A percentile compares a stretch with the other conserved stretches of the same genome.
phyloP scores from a whole-genome alignment of 2,329 filamentous ascomycete species.

The Exophiala xenobiotica region DNA sequence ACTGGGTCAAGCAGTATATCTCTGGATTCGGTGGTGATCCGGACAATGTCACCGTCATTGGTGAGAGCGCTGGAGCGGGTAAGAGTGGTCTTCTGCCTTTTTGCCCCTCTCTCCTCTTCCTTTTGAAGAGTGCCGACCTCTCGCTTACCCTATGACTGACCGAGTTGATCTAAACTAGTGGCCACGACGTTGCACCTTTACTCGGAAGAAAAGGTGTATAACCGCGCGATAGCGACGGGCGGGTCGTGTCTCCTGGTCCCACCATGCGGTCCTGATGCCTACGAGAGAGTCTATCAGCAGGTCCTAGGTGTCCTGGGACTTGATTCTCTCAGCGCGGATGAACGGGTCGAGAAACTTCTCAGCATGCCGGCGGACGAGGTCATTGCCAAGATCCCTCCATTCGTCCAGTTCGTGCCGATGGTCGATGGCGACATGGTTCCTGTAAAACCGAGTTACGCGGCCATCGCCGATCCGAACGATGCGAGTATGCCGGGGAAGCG shows the following conservation, averaged over 20 bases:
- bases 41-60: conserved; percentile 42
- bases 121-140: too few relatives aligned
- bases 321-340: conserved; percentile 33
- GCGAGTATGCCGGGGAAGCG: conserved; percentile 39
- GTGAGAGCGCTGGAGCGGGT: conserved; percentile 52
- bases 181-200: conserved; percentile 38
- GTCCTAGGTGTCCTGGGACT: conserved; percentile 44
- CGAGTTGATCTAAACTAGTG: conserved; percentile 24
- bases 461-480: conserved; percentile 30
- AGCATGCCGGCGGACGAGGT: conserved; percentile 44
- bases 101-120: not conserved
- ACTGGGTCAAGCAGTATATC: conserved; percentile 44
- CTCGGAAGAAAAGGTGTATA: conserved; percentile 42
- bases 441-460: conserved; percentile 25
- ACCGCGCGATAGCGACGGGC: conserved; percentile 43
- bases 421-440: conserved; percentile 47
- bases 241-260: conserved; percentile 46
- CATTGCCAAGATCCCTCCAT: conserved; percentile 41
- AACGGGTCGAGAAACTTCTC: conserved; percentile 45
- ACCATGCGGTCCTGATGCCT: conserved; percentile 39
- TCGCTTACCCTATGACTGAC: too few relatives aligned
- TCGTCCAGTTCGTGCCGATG: conserved; percentile 38
- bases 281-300: conserved; percentile 45
- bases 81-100: conserved; percentile 20
- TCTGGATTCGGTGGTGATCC: conserved; percentile 44